Evolutionary conservation across 257 asterid species (phyloP).

Genomic region (Solanum virginianum): DNA sequence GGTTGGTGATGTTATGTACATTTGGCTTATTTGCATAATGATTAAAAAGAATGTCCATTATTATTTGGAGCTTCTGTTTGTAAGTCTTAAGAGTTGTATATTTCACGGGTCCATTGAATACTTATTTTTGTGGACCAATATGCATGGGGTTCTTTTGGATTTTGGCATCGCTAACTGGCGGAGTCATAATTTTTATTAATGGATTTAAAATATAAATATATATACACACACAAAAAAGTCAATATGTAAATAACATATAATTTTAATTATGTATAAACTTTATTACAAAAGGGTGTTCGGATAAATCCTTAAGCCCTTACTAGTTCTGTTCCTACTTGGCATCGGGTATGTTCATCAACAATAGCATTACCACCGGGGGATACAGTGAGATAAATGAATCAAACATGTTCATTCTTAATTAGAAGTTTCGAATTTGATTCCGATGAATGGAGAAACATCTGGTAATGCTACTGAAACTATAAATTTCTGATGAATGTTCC

Average conservation of each 20-base stretch:
- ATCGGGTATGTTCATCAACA: neutral
- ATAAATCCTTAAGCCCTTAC: no score
- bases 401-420: neutral
- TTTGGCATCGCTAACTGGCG: no score
- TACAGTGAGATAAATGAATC: neutral
- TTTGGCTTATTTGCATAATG: neutral
- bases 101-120: neutral
- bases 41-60: neutral
- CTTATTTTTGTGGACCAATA: neutral
- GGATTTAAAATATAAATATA: no score
- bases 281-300: no score
- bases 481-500: neutral
- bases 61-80: neutral
- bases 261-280: no score
- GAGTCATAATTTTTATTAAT: no score
- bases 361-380: neutral
- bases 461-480: neutral
- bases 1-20: neutral
- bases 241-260: no score
- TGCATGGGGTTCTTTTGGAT: neutral
- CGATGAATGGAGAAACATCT: neutral
- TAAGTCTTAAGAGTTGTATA: neutral
- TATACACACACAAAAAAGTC: no score
- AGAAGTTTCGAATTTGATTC: accelerated
- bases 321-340: no score